Evolutionary conservation across 129 eudicot genomes (phyloP).

Genomic region (Escallonia rubra): DNA sequence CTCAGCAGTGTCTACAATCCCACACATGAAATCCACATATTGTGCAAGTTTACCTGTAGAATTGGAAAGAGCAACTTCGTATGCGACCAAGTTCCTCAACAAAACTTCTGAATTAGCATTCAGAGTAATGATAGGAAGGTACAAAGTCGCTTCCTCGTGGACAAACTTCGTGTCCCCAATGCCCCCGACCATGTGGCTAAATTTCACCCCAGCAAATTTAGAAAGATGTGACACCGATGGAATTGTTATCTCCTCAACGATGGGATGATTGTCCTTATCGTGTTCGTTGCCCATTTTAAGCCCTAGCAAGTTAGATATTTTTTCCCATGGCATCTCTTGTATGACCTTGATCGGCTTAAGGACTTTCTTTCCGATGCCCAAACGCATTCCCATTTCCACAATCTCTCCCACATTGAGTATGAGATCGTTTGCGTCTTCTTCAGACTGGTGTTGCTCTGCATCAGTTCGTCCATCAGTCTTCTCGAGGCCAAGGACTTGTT

Average conservation of each 20-base stretch:
- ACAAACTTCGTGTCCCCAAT: constrained; percentile 22
- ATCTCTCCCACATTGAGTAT: background rate
- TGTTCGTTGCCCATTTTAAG: background rate
- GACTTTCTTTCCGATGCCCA: background rate
- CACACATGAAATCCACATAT: constrained; percentile 33
- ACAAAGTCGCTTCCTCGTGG: constrained; percentile 17
- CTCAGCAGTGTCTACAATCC: constrained; percentile 35
- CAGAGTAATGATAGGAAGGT: constrained; percentile 36
- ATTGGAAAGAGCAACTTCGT: constrained; percentile 22
- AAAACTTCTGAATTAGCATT: constrained; percentile 37
- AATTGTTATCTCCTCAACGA: constrained; percentile 37
- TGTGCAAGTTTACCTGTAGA: constrained; percentile 10
- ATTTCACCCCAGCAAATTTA: constrained; percentile 30
- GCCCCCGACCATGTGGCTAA: constrained; percentile 21
- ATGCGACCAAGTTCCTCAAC: constrained; percentile 51
- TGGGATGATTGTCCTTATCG: background rate
- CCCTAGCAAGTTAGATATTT: background rate
- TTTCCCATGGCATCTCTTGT: background rate
- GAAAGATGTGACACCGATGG: constrained; percentile 38
- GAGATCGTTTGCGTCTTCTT: background rate
- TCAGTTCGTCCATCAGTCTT: background rate
- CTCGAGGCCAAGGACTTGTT: background rate
- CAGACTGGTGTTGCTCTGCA: background rate
- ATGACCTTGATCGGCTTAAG: background rate
- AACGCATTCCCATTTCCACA: background rate